A percentile compares a stretch with the other conserved stretches of the same genome.
These are phyloP conservation scores for Scedosporium aurantiacum DNA, from an alignment of 2,329 filamentous ascomycete genomes.

Conservation along the genomic window DNA sequence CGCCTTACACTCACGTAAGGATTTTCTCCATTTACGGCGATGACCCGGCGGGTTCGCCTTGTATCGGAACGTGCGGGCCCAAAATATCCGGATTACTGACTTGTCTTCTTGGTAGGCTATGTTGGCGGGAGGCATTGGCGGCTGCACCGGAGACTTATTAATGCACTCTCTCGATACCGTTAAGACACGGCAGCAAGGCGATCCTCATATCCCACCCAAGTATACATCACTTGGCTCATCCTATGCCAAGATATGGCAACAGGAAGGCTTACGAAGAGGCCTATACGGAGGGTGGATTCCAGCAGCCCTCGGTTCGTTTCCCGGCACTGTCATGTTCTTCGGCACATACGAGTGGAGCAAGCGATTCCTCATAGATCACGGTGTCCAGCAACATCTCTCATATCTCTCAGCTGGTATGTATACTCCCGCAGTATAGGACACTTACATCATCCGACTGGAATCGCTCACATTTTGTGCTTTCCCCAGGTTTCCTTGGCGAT, in stretches of 20 bases:
- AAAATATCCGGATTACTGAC: neutral
- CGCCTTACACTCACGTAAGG: constrained; percentile 33
- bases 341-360: constrained; percentile 96
- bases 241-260: constrained; percentile 84
- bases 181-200: constrained; percentile 94
- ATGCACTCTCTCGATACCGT: constrained; percentile 99
- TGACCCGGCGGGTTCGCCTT: neutral
- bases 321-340: constrained; percentile 90
- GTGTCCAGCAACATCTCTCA: constrained; percentile 69
- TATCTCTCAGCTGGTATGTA: constrained; percentile 71
- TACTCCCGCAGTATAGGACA: neutral
- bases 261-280: constrained; percentile 78
- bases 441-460: neutral
- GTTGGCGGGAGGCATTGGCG: constrained; percentile 87
- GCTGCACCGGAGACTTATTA: constrained; percentile 87
- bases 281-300: constrained; percentile 91
- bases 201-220: constrained; percentile 83
- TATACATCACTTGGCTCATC: constrained; percentile 85
- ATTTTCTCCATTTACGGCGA: neutral
- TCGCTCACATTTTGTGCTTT: neutral
- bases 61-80: neutral
- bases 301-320: constrained; percentile 83
- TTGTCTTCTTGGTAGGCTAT: constrained; percentile 52
- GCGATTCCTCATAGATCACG: constrained; percentile 72
- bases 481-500: constrained; percentile 77